Evolutionary conservation across 768 basidiomycete species (phyloP), one percentile per base, ranked within the genome.

Genomic region (Podaxis sp.): DNA sequence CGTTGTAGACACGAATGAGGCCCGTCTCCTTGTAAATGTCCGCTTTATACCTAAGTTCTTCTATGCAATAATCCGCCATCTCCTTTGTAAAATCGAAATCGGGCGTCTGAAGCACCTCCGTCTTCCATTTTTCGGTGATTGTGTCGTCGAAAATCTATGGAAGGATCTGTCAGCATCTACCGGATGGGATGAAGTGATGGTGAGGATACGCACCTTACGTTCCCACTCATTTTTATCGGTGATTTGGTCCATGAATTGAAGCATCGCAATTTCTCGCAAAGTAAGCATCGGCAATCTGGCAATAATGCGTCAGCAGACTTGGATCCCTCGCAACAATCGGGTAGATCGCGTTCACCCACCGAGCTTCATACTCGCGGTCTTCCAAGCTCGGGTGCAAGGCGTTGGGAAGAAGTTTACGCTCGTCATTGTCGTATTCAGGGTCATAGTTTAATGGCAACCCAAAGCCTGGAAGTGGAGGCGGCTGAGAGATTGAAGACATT

Each of bases 211-310:
- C 64, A 72, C 77, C 66, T 78, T 76, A 36, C 57, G 56, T 46
- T 73, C 54, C 77, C 76, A 77, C 7, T 73, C 69, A 0, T 66
- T 57, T 64, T 78, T 76, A 51, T 78, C 75, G 0, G 76, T 76
- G 11, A 75, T 58, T 22, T 50, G 59, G 63, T 78, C 76, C 75
- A 78, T 77, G 41, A 77, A 67, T 11, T 67, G 69, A 17, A 76
- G 56, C 77, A 77, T 77, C 2, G 68, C 67, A 8, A 74, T 65
- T 55, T 77, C 76, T 12, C 75, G 73, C 6, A 74, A 60, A 0
- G 74, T 74, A 2, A 62, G 54, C 12, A 24, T 37, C 13, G 12
- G 17, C 55, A 60, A 48, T 22, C 26, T 40, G 15, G 40, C 22
- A 22, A 53, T 62, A 24, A 28, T 17, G 15, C 55, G 24, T 55